Base-by-base conservation (phyloP, 2,329 filamentous ascomycete species). In the Botrytis tulipae region DNA sequence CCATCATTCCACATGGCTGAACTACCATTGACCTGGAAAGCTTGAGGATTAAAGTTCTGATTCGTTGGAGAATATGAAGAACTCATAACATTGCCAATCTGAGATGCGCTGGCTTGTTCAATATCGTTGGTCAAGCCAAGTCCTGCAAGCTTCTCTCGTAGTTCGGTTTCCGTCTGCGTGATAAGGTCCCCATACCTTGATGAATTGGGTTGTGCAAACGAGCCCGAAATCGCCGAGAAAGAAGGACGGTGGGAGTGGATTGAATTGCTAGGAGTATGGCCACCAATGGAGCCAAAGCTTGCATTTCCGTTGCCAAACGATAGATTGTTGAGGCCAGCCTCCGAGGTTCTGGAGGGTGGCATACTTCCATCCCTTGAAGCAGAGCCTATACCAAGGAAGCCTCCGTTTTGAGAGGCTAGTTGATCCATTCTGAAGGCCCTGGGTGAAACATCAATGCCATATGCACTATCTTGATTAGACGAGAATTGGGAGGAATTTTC, bases 291-390 rank as follows among this genome's bases (percentile, higher is more conserved):
- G 20, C 78, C 82, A 79, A 76, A 80, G 54, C 72, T 66, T 29
- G 62, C 69, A 57, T 76, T 76, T 40, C 71, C 61, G 65, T 76
- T 78, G 14, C 73, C 76, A 66, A 79, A 79, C 12, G 76, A 63
- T 44, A 78, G 73, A 42, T 72, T 74, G 73, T 77, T 79, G 42
- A 79, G 73, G 16, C 82, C 85, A n/a, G 82, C 80, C 62, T 87
- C 85, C 7, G 85, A 83, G 72, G 88, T 86, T 66, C 87, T 85
- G 51, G 89, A 89, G 2, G 88, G 85, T 62, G 89, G 87, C 65
- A 88, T 82, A 79, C 85, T 89, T 60, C 83, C 82, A 73, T 89
- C 88, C 74, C 87, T 84, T n/a, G 87, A 86, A 5, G 83, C 80
- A 29, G 82, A 82, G 66, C 85, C 85, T 25, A 83, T 79, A 48